Percentiles rank a stretch among this genome's conserved stretches.
These are phyloP conservation scores for Daldinia bambusicola DNA, from an alignment of 495 filamentous ascomycete genomes.

Conservation along the genomic window DNA sequence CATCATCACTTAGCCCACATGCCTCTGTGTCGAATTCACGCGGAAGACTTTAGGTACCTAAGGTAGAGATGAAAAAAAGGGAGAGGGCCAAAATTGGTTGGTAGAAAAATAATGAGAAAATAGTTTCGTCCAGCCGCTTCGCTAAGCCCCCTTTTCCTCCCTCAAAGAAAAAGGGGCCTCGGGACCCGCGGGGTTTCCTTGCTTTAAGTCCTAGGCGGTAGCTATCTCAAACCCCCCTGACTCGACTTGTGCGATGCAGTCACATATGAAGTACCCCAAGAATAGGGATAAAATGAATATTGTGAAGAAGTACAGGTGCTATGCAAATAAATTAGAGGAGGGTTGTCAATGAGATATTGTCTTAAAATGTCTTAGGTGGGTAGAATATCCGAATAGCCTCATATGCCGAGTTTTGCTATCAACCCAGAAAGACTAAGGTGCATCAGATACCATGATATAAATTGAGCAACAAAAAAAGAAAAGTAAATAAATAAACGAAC, in stretches of 20 bases:
- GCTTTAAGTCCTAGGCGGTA: background rate
- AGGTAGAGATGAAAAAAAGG: background rate
- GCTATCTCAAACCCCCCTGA: background rate
- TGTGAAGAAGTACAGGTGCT: too few species aligned
- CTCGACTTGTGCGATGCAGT: background rate
- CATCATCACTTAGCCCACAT: background rate
- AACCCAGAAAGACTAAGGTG: background rate
- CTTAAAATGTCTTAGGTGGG: background rate
- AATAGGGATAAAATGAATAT: background rate
- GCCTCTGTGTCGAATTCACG: background rate
- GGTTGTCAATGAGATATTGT: background rate
- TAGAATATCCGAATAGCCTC: background rate
- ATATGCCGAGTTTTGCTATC: background rate
- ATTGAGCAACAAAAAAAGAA: too few species aligned
- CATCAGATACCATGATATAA: background rate
- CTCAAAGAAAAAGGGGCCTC: slow-evolving; percentile 1
- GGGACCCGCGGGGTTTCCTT: background rate
- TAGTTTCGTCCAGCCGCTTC: background rate
- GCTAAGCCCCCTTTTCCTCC: background rate
- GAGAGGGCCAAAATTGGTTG: background rate
- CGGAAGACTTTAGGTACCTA: background rate
- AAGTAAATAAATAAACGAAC: too few species aligned
- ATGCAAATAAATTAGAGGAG: background rate
- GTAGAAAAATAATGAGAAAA: background rate
- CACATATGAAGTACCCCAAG: background rate